phyloP scores from a whole-genome alignment of 768 basidiomycete species.

The Termitomyces sp. region DNA sequence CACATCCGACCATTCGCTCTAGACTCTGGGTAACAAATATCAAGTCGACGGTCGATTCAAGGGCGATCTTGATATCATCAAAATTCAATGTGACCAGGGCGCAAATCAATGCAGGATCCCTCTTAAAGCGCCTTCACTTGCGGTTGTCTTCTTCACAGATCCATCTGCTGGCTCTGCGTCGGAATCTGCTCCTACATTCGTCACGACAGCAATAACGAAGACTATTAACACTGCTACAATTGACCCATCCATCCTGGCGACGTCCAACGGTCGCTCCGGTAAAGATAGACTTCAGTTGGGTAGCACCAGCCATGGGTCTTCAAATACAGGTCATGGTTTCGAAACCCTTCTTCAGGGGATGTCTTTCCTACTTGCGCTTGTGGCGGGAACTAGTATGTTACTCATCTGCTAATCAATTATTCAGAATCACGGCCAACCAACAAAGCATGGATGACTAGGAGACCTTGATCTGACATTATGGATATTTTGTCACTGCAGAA shows the following conservation, averaged over 20 bases:
- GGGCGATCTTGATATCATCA: conserved; percentile 49
- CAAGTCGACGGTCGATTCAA: conserved; percentile 62
- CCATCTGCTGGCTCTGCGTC: conserved; percentile 20
- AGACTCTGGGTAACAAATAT: conserved; percentile 61
- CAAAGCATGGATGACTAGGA: conserved; percentile 21
- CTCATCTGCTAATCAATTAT: conserved; percentile 26
- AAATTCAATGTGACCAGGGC: conserved; percentile 50
- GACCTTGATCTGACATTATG: conserved; percentile 9
- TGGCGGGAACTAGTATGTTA: neutral
- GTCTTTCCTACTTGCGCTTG: neutral
- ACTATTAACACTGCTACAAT: conserved; percentile 47
- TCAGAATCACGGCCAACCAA: conserved; percentile 7
- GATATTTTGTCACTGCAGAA: neutral
- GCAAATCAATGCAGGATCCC: conserved; percentile 52
- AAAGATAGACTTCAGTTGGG: conserved; percentile 18
- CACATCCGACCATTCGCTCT: neutral
- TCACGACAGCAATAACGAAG: conserved; percentile 53
- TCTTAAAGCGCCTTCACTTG: conserved; percentile 69
- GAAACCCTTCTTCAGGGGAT: neutral
- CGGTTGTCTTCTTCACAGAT: conserved; percentile 64
- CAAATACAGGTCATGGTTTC: conserved; percentile 1
- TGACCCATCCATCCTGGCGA: conserved; percentile 47
- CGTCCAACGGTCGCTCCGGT: conserved; percentile 37
- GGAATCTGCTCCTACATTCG: conserved; percentile 36
- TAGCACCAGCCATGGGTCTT: conserved; percentile 24